Evolutionary conservation across 768 basidiomycete species (phyloP), one percentile per base, ranked within the genome.

Genomic region (Psilocybe sp.): DNA sequence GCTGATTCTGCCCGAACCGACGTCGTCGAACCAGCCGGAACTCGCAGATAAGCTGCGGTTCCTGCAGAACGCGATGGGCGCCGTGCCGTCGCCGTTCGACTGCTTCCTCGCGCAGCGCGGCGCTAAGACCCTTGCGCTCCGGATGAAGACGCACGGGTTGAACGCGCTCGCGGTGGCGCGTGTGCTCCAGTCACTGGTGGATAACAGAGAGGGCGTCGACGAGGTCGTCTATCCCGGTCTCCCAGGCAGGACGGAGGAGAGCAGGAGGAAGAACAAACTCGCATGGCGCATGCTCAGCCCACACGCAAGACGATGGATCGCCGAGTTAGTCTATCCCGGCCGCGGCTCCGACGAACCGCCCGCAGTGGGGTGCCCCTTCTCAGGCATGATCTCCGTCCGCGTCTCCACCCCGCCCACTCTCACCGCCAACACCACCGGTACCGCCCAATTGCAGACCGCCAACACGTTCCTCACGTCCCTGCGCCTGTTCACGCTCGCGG

Each of bases 151-250:
- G 20, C 94, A 97, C 56, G 95, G 93, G 2, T 52, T 77, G 38
- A 96, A 92, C 58, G 95, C 91, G 5, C 74, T 98, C 1, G 70
- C 71, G 8, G 75, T 98, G 32, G 92, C 94, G 0, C 69, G 73
- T 10, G 80, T 74, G 9, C 76, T 98, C n/a, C n/a, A n/a, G n/a
- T n/a, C n/a, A n/a, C n/a, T n/a, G n/a, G n/a, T n/a, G 4, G 63
- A 74, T 49, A 56, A 56, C 1, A 78, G 67, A 15, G 78, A 74
- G 8, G 74, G 78, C 19, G 89, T 97, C 15, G 80, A 84, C 56
- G 76, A 81, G 28, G 92, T 97, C 20, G 79, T 89, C 20, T 98
- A 98, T 69, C 93, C 92, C 2, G 94, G 94, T 1, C 72, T 95
- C 4, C 70, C 75, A 3, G 73, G 76, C 0, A 85, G 88, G 61